These are phyloP conservation scores for Barnettozyma sucrosica DNA, from an alignment of 805 yeast species.

Conservation along the genomic window DNA sequence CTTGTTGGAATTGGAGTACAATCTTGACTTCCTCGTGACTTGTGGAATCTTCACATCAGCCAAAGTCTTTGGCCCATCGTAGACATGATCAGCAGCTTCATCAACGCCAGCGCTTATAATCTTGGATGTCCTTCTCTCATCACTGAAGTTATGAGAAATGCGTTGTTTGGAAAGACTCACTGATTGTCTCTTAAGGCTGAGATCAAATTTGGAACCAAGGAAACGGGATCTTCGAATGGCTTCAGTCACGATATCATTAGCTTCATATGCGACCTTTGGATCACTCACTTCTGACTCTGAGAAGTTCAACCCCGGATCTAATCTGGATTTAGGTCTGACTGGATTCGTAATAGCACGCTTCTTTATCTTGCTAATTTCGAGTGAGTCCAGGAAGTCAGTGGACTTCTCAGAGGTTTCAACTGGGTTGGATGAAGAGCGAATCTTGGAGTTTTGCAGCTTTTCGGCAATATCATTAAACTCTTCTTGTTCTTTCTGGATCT, in stretches of 20 bases:
- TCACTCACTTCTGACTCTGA: conserved; percentile 13
- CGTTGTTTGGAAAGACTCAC: conserved; percentile 12
- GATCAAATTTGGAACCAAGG: conserved; percentile 36
- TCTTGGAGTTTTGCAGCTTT: conserved; percentile 16
- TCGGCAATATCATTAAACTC: conserved; percentile 2
- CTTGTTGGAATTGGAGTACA: conserved; percentile 56
- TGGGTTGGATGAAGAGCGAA: conserved; percentile 37
- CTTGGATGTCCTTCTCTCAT: conserved; percentile 17
- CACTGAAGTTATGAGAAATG: conserved; percentile 7
- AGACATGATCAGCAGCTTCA: conserved; percentile 16
- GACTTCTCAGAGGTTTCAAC: conserved; percentile 11
- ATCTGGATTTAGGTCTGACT: conserved; percentile 37
- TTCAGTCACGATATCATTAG: conserved; percentile 29
- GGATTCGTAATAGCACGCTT: conserved; percentile 34
- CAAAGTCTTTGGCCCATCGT: conserved; percentile 41
- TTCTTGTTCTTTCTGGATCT: neutral
- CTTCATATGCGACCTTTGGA: conserved; percentile 18
- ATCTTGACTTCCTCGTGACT: conserved; percentile 62
- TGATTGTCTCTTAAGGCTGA: conserved; percentile 27
- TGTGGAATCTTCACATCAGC: conserved; percentile 65
- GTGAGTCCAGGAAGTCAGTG: conserved; percentile 21
- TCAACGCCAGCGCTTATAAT: conserved; percentile 24
- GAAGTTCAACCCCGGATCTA: conserved; percentile 37
- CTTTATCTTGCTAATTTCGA: conserved; percentile 27
- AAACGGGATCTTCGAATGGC: conserved; percentile 41